These are phyloP conservation scores for Colletotrichum plurivorum DNA, from an alignment of 2,329 filamentous ascomycete genomes.

Conservation along the genomic window DNA sequence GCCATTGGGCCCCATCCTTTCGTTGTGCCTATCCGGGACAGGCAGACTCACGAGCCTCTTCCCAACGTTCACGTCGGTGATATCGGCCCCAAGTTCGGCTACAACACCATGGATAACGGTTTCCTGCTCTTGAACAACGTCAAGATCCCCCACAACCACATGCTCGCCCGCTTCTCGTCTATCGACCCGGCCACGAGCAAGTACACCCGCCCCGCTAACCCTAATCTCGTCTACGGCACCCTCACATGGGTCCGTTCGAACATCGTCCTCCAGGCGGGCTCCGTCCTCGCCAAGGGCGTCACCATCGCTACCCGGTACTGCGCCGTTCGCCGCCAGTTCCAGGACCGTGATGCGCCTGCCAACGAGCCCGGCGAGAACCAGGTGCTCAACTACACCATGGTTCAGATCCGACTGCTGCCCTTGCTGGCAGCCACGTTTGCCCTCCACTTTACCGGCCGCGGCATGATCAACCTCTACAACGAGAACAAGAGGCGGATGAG, in stretches of 20 bases:
- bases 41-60: conserved; percentile 78
- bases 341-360: conserved; percentile 77
- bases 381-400: conserved; percentile 86
- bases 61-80: conserved; percentile 82
- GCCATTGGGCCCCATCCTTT: conserved; percentile 83
- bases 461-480: conserved; percentile 81
- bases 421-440: conserved; percentile 82
- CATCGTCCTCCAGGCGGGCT: conserved; percentile 81
- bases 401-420: conserved; percentile 80
- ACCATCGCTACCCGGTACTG: conserved; percentile 84
- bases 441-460: conserved; percentile 83
- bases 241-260: conserved; percentile 81
- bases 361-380: conserved; percentile 75
- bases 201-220: conserved; percentile 76
- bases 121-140: conserved; percentile 83
- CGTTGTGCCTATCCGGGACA: conserved; percentile 80
- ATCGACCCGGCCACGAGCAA: conserved; percentile 78
- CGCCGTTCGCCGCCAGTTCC: conserved; percentile 82
- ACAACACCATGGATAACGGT: conserved; percentile 87
- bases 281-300: conserved; percentile 80
- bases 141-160: conserved; percentile 81
- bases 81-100: conserved; percentile 85
- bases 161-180: conserved; percentile 59
- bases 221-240: conserved; percentile 80
- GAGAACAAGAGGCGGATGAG: conserved; percentile 79